Base-by-base conservation (phyloP, 352 stramenopile genomes). In the Phytophthora chlamydospora region DNA sequence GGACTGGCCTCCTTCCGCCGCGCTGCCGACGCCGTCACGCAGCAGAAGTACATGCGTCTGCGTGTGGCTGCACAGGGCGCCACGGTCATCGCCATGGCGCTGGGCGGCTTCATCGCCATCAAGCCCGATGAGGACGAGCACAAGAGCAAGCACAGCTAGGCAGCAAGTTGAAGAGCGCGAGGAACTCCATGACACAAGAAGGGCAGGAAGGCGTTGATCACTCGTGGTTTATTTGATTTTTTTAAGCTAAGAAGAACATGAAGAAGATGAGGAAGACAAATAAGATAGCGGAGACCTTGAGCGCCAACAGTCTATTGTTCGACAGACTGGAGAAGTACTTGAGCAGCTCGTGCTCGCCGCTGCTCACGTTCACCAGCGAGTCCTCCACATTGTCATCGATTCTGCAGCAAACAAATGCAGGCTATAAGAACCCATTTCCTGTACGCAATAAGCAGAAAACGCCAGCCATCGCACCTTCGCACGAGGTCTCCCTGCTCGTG, bases 181-280 rank as follows among this genome's bases (percentile, higher is more conserved):
- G 41, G 27, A 43, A 44, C 31, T 40, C 31, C 10, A 39, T 42
- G 21, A 24, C 21, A 40, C 38, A n/a, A 10, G 12, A 27, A 31
- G 10, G 16, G 19, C 17, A 16, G n/a, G n/a, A n/a, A n/a, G 39
- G 50, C 35, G 24, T 58, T 39, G 49, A 55, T 56, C 53, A 59
- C 39, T 59, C 47, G 34, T 58, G 46, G 43, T 68, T 73, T 68
- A 50, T 61, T 62, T 67, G 41, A 63, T 61, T 58, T 53, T 47
- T 8, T 83, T 91, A 95, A 45, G 86, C 86, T 68, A 95, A 74
- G 62, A 95, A 88, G 68, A 93, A 92, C 78, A 93, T 90, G 73
- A 95, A 95, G 72, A 95, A 92, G 69, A 95, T 76, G 61, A 95
- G 71, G 47, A 95, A 95, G 38, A 92, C 65, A 57, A 95, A 89